phyloP scores from a whole-genome alignment of 2,329 filamentous ascomycete genomes.

The Sclerotinia glacialis region DNA sequence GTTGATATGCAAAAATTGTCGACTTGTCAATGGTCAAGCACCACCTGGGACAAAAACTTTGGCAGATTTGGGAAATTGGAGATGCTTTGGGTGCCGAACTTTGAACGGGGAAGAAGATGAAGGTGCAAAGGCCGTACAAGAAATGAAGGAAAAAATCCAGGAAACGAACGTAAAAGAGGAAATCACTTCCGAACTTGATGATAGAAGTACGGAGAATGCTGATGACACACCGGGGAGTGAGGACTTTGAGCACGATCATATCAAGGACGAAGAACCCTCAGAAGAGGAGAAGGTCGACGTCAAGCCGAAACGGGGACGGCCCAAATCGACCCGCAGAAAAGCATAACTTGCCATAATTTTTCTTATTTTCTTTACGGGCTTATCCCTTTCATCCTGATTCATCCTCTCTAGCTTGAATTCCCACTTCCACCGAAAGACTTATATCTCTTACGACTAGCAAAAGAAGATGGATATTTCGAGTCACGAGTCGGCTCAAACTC shows the following conservation, averaged over 20 bases:
- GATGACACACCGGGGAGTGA: constrained; percentile 19
- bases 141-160: constrained; percentile 36
- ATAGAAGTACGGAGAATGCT: constrained; percentile 3
- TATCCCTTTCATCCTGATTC: not conserved
- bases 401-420: not conserved
- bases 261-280: constrained; percentile 21
- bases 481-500: not conserved
- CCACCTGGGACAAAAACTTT: constrained; percentile 77
- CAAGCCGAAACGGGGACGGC: constrained; percentile 18
- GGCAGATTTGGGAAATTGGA: constrained; percentile 81
- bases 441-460: not conserved
- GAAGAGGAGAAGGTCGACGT: constrained; percentile 25
- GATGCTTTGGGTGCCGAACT: constrained; percentile 78
- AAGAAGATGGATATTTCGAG: not conserved
- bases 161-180: constrained; percentile 21
- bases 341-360: not conserved
- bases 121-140: constrained; percentile 64
- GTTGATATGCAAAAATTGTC: constrained; percentile 77
- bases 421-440: not conserved
- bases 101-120: constrained; percentile 82
- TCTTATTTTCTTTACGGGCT: not conserved
- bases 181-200: constrained; percentile 10
- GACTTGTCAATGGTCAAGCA: constrained; percentile 92
- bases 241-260: constrained; percentile 17
- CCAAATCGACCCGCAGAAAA: constrained; percentile 16